Conservation (phyloP, 306 rosid species). For the Corylus americana region DNA sequence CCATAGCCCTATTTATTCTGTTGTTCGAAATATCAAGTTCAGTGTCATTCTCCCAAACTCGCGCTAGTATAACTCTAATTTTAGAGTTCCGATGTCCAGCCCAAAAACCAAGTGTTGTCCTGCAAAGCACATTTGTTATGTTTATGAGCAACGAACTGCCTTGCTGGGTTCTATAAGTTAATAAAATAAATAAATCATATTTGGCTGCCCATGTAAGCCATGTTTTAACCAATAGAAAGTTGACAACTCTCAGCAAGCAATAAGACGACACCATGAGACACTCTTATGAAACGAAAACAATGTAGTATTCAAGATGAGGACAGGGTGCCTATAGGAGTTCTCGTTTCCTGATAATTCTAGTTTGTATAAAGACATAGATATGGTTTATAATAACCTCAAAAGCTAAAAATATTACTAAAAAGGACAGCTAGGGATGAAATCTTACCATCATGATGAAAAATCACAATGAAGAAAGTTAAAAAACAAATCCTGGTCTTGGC, state of each 20-base stretch:
- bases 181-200: not conserved
- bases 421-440: not conserved
- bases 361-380: not conserved
- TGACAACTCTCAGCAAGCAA: not conserved
- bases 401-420: not conserved
- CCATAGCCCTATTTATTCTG: slow-evolving; percentile 87
- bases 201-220: not conserved
- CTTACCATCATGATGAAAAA: not conserved
- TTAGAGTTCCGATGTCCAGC: slow-evolving; percentile 97
- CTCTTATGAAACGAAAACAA: not conserved
- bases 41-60: slow-evolving; percentile 93
- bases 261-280: not conserved
- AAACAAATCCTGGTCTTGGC: not conserved
- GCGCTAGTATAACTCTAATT: slow-evolving; percentile 93
- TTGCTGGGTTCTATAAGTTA: not conserved
- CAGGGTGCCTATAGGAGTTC: not conserved
- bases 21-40: slow-evolving; percentile 89
- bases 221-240: not conserved
- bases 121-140: slow-evolving; percentile 40
- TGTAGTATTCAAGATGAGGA: not conserved
- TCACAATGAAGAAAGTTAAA: not conserved
- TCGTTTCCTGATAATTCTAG: not conserved
- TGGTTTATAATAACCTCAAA: not conserved
- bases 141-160: not conserved
- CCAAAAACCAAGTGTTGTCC: slow-evolving; percentile 94